Evolutionary conservation across 345 rosid genomes (phyloP).

Genomic region (Noccaea bulbosa): DNA sequence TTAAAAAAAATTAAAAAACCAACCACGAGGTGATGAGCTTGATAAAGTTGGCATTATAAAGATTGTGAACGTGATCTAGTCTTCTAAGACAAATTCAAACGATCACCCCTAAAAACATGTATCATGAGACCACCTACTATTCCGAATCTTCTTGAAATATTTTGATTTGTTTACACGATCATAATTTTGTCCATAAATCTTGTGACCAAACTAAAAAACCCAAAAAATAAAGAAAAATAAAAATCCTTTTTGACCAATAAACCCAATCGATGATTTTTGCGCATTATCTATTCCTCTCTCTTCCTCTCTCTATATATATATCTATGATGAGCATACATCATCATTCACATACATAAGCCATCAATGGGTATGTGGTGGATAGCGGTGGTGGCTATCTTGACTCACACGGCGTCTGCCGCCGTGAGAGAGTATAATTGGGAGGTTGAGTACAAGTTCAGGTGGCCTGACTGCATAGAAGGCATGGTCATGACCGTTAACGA

Average conservation of each 20-base stretch:
- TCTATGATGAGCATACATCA: background rate
- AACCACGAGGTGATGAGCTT: conserved; percentile 12
- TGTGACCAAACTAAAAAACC: conserved; percentile 14
- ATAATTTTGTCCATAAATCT: conserved; percentile 24
- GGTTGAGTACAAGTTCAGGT: conserved; percentile 64
- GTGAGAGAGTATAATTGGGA: conserved; percentile 63
- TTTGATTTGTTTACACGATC: conserved; percentile 36
- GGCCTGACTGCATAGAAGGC: conserved; percentile 70
- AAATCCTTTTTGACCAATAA: conserved; percentile 9
- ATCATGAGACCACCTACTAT: conserved; percentile 33
- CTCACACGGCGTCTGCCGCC: conserved; percentile 35
- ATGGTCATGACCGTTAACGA: conserved; percentile 73
- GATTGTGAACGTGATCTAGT: conserved; percentile 32
- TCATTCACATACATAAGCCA: conserved; percentile 22
- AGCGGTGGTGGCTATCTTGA: conserved; percentile 32
- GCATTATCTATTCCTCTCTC: conserved; percentile 8
- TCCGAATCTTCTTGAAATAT: conserved; percentile 35
- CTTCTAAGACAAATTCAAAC: conserved; percentile 27
- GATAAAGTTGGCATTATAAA: conserved; percentile 33
- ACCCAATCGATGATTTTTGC: conserved; percentile 12
- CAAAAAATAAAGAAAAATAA: background rate
- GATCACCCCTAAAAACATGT: conserved; percentile 29
- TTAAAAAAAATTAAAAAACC: background rate
- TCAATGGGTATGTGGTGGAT: conserved; percentile 36
- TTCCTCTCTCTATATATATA: conserved; percentile 10